Percentiles rank a stretch among this genome's conserved stretches.
These are phyloP conservation scores for Colletotrichum caudatum DNA, from an alignment of 2,329 filamentous ascomycete species.

Conservation along the genomic window DNA sequence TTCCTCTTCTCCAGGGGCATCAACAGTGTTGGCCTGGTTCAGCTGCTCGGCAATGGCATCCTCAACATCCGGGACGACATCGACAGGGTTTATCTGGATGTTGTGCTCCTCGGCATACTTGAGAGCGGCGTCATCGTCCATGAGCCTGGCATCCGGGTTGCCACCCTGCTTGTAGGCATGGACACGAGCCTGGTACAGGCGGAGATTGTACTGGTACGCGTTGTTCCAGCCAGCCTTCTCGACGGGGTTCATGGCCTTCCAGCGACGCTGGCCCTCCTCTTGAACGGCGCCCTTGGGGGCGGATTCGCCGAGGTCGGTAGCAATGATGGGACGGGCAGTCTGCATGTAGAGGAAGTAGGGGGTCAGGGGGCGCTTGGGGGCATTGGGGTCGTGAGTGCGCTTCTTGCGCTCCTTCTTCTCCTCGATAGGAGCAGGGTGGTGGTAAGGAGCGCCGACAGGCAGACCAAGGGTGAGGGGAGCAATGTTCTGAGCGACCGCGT, in stretches of 20 bases:
- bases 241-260: constrained; percentile 79
- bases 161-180: constrained; percentile 73
- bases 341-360: constrained; percentile 97
- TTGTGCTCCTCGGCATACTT: constrained; percentile 70
- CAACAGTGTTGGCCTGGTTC: constrained; percentile 56
- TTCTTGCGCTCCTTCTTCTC: constrained; percentile 93
- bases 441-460: constrained; percentile 20
- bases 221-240: constrained; percentile 80
- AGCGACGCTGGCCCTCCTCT: constrained; percentile 86
- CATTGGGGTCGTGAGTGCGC: constrained; percentile 88
- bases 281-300: constrained; percentile 88
- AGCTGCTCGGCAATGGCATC: constrained; percentile 72
- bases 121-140: constrained; percentile 71
- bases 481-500: constrained; percentile 61
- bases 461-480: constrained; percentile 48
- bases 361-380: constrained; percentile 92
- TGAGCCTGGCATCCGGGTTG: constrained; percentile 69
- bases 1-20: constrained; percentile 57
- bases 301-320: constrained; percentile 78
- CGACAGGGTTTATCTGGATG: constrained; percentile 65
- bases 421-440: constrained; percentile 60
- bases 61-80: constrained; percentile 58
- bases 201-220: constrained; percentile 75
- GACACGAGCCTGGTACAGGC: constrained; percentile 73
- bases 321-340: constrained; percentile 85